Evolutionary conservation across 2,329 filamentous ascomycete species (phyloP).

Genomic region (Plenodomus biglobosus): DNA sequence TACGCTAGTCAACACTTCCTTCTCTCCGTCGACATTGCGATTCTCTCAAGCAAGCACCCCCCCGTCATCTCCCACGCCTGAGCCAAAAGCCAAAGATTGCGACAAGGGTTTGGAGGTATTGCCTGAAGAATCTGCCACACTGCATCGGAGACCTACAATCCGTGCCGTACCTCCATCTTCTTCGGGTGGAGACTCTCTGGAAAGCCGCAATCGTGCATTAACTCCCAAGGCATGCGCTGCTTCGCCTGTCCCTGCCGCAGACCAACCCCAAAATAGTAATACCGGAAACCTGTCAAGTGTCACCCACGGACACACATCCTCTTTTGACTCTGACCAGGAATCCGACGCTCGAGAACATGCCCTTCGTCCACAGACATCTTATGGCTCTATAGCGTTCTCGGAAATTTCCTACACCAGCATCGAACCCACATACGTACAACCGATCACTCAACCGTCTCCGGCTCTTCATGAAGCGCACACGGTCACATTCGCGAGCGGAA

Average conservation of each 20-base stretch:
- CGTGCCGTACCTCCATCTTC: constrained; percentile 44
- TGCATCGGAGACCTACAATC: constrained; percentile 35
- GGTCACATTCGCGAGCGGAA: constrained; percentile 38
- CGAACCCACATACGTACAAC: constrained; percentile 30
- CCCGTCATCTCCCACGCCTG: constrained; percentile 40
- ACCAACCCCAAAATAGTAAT: constrained; percentile 25
- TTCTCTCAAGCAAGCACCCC: constrained; percentile 46
- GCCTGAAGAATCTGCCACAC: constrained; percentile 34
- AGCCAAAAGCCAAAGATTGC: constrained; percentile 32
- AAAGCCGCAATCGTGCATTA: constrained; percentile 38
- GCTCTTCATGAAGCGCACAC: constrained; percentile 41
- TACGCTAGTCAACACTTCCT: constrained; percentile 40
- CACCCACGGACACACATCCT: constrained; percentile 30
- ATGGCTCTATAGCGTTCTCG: constrained; percentile 42
- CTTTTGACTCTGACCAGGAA: constrained; percentile 33
- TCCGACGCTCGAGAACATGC: constrained; percentile 32
- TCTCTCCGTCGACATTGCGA: constrained; percentile 42
- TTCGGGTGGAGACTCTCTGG: constrained; percentile 32
- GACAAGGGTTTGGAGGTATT: constrained; percentile 39
- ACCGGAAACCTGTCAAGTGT: constrained; percentile 33
- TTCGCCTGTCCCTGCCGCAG: constrained; percentile 38
- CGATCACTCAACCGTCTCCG: constrained; percentile 31
- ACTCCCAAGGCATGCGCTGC: constrained; percentile 41
- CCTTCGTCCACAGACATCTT: constrained; percentile 30
- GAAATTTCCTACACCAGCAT: constrained; percentile 38